Conservation (phyloP, 2,329 filamentous ascomycete genomes). For the Corniculantispora saksenae region DNA sequence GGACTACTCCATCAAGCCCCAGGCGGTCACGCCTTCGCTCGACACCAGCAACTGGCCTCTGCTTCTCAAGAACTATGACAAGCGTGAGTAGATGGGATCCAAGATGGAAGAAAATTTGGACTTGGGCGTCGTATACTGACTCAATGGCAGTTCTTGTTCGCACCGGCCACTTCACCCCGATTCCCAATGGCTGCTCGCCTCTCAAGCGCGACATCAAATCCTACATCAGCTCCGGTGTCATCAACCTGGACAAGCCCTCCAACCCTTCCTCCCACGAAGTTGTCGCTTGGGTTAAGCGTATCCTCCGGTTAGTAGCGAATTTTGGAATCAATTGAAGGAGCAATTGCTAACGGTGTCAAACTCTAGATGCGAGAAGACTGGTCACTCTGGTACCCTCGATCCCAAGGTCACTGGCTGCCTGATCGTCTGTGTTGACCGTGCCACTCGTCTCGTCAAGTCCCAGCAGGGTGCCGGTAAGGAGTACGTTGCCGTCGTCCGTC, state of each 20-base stretch:
- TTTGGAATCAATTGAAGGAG: neutral
- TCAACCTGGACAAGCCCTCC: conserved; percentile 84
- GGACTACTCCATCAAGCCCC: conserved; percentile 89
- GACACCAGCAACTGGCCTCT: conserved; percentile 91
- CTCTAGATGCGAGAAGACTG: conserved; percentile 75
- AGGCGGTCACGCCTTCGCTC: conserved; percentile 74
- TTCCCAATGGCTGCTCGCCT: conserved; percentile 88
- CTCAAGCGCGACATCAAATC: conserved; percentile 94
- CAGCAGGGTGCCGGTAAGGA: conserved; percentile 99
- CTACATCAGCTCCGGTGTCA: conserved; percentile 95
- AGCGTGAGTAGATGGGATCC: conserved; percentile 60
- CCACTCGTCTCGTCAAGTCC: conserved; percentile 95
- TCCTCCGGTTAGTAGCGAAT: conserved; percentile 67
- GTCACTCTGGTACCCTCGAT: conserved; percentile 96
- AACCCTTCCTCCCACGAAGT: conserved; percentile 99
- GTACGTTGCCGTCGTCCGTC: conserved; percentile 92
- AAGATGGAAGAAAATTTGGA: conserved; percentile 17
- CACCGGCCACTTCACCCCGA: conserved; percentile 95
- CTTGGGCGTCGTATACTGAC: conserved; percentile 24
- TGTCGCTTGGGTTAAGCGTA: conserved; percentile 98
- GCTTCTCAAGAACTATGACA: conserved; percentile 93
- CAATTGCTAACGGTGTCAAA: neutral
- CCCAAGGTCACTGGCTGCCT: conserved; percentile 96
- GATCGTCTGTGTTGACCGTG: conserved; percentile 94
- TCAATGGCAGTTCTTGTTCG: conserved; percentile 73